Conservation (phyloP, 1,284 basidiomycete genomes). For the Takashimella tepidaria region DNA sequence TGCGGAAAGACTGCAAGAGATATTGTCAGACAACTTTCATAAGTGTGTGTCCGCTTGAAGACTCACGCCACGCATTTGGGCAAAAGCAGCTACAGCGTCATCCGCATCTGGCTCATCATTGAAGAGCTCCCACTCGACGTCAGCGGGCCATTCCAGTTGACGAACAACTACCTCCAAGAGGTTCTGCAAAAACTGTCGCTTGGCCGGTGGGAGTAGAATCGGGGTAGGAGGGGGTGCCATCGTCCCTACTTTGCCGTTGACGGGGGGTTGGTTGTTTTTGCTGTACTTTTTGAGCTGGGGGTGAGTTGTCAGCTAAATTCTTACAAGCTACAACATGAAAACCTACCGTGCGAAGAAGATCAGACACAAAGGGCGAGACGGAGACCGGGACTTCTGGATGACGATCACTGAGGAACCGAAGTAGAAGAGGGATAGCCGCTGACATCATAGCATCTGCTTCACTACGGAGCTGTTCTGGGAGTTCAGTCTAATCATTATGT, state of each 20-base stretch:
- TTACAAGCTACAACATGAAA: background rate
- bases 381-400: slow-evolving; percentile 82
- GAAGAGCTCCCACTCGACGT: slow-evolving; percentile 79
- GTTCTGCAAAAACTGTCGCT: slow-evolving; percentile 72
- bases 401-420: slow-evolving; percentile 84
- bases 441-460: slow-evolving; percentile 66
- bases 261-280: slow-evolving; percentile 6
- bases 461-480: slow-evolving; percentile 58
- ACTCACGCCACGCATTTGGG: slow-evolving; percentile 73
- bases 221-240: slow-evolving; percentile 23
- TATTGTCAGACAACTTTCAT: slow-evolving; percentile 3
- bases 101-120: slow-evolving; percentile 77
- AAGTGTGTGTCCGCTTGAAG: background rate
- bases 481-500: slow-evolving; percentile 40
- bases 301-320: background rate
- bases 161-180: slow-evolving; percentile 73
- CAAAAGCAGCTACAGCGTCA: slow-evolving; percentile 80
- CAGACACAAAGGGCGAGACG: slow-evolving; percentile 72
- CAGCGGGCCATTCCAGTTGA: slow-evolving; percentile 59
- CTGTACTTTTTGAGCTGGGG: slow-evolving; percentile 27
- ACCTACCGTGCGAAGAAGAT: slow-evolving; percentile 68
- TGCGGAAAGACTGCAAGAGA: slow-evolving; percentile 48
- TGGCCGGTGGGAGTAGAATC: slow-evolving; percentile 55
- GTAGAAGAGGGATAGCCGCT: slow-evolving; percentile 70
- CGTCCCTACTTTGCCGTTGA: slow-evolving; percentile 15